Percentiles rank a stretch among this genome's conserved stretches.
These are phyloP conservation scores for Fagopyrum esculentum DNA, from an alignment of 148 eudicot genomes.

Conservation along the genomic window DNA sequence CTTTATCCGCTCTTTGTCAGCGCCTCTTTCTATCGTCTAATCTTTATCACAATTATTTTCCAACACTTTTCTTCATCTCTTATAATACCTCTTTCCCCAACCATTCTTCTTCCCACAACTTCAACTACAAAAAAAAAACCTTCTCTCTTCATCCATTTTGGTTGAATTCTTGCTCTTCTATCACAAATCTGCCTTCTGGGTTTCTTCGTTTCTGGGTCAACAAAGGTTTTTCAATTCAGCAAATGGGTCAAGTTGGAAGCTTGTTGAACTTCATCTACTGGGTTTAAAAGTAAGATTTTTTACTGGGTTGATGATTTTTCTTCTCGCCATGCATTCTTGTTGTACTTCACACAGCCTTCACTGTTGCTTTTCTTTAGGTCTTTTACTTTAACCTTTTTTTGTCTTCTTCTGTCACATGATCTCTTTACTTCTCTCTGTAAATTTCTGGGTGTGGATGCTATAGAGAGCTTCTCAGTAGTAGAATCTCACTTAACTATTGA, in stretches of 20 bases:
- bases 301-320: not conserved
- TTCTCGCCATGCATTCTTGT: not conserved
- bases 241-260: not conserved
- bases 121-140: not conserved
- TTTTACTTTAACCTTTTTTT: not conserved
- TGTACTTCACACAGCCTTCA: not conserved
- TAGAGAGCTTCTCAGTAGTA: constrained; percentile 1
- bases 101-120: not conserved
- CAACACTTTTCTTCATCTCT: constrained; percentile 1
- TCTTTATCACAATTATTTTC: constrained; percentile 12
- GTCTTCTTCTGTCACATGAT: constrained; percentile 4
- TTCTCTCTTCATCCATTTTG: not conserved
- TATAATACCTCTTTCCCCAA: not conserved
- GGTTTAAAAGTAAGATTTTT: constrained; percentile 1
- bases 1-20: constrained; percentile 14
- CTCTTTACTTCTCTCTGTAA: not conserved
- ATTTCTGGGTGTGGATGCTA: not conserved
- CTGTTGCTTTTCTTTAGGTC: not conserved
- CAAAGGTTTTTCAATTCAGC: not conserved
- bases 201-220: not conserved
- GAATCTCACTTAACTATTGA: constrained; percentile 7
- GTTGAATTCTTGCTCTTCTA: not conserved
- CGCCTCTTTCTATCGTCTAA: constrained; percentile 12
- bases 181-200: not conserved
- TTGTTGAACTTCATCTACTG: constrained; percentile 1